phyloP scores from a whole-genome alignment of 352 stramenopile species.

The Saprolegnia diclina region DNA sequence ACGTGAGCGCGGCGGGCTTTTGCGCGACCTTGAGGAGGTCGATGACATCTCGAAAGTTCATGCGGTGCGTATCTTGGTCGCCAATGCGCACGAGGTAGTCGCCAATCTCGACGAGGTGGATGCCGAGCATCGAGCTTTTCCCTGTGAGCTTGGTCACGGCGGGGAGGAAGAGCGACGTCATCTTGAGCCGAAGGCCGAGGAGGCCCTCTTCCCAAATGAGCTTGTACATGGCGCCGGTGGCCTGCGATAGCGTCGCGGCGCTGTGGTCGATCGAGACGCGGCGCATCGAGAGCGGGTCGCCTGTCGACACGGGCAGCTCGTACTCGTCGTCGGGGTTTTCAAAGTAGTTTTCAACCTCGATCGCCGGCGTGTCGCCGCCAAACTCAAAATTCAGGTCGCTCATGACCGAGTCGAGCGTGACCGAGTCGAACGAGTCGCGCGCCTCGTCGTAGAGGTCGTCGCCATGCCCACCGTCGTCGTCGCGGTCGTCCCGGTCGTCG shows the following conservation, averaged over 20 bases:
- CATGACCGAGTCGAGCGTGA: conserved; percentile 26
- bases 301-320: conserved; percentile 3
- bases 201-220: conserved; percentile 79
- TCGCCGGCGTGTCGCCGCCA: conserved; percentile 25
- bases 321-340: conserved; percentile 23
- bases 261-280: conserved; percentile 70
- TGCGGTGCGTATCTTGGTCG: conserved; percentile 54
- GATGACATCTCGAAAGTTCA: conserved; percentile 83
- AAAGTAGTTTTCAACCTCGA: conserved; percentile 42
- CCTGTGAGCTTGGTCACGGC: conserved; percentile 81
- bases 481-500: conserved; percentile 33
- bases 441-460: conserved; percentile 56
- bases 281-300: conserved; percentile 32
- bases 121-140: conserved; percentile 77
- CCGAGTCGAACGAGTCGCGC: conserved; percentile 30
- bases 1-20: conserved; percentile 75
- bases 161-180: conserved; percentile 78
- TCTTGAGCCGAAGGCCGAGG: conserved; percentile 63
- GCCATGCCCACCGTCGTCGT: conserved; percentile 13
- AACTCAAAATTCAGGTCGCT: conserved; percentile 31
- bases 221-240: conserved; percentile 65
- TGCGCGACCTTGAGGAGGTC: conserved; percentile 70
- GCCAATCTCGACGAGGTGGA: conserved; percentile 79
- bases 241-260: conserved; percentile 49
- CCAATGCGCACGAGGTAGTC: conserved; percentile 76